phyloP scores from a whole-genome alignment of 305 asterid species.

The Solanum hybrid region DNA sequence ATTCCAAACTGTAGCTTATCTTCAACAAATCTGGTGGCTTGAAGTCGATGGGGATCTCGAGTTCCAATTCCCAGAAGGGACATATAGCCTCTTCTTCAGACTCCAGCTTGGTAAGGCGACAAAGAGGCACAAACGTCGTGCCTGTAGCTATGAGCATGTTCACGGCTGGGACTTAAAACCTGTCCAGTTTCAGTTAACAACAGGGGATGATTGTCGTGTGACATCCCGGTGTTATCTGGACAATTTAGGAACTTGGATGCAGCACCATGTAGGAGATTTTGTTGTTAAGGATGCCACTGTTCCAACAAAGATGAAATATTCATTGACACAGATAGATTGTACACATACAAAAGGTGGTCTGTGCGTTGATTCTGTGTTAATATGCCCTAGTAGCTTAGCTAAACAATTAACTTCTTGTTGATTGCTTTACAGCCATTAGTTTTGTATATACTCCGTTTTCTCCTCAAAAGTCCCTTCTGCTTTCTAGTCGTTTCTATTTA shows the following conservation, averaged over 20 bases:
- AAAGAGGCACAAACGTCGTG: constrained; percentile 34
- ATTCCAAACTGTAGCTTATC: constrained; percentile 63
- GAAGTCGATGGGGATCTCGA: constrained; percentile 63
- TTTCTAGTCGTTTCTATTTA: background rate
- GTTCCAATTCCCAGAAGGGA: constrained; percentile 62
- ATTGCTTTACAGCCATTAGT: background rate
- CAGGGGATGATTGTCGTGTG: constrained; percentile 44
- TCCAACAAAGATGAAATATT: constrained; percentile 39
- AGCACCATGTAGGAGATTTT: constrained; percentile 71
- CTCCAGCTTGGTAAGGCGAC: constrained; percentile 52
- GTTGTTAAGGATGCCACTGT: constrained; percentile 31
- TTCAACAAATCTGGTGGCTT: constrained; percentile 90
- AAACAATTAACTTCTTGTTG: constrained; percentile 16
- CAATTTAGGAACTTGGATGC: constrained; percentile 56
- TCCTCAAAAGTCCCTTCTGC: background rate
- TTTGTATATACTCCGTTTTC: background rate
- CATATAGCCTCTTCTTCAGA: constrained; percentile 61
- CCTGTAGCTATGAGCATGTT: constrained; percentile 28
- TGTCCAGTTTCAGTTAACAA: constrained; percentile 52
- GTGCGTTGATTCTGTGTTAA: constrained; percentile 63
- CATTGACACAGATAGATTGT: constrained; percentile 73
- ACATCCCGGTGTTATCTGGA: constrained; percentile 36
- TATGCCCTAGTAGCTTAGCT: constrained; percentile 46
- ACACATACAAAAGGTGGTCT: constrained; percentile 87
- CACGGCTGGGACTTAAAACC: constrained; percentile 89